Conservation (phyloP, 2,329 filamentous ascomycete species). For the Coleophoma cylindrospora region DNA sequence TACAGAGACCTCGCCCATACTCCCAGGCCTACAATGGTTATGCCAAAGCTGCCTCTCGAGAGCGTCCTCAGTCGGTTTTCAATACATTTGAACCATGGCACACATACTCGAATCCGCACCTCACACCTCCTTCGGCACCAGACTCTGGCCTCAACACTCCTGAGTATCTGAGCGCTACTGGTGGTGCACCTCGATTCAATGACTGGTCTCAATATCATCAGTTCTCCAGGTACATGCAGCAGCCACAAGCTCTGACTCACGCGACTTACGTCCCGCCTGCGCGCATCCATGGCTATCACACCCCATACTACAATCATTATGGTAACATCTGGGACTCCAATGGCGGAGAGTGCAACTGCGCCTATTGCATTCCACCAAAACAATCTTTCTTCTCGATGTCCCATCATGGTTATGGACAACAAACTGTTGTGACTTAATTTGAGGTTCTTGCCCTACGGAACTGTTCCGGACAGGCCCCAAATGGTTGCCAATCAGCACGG, state of each 20-base stretch:
- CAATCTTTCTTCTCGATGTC: constrained; percentile 40
- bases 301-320: constrained; percentile 40
- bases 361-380: constrained; percentile 40
- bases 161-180: constrained; percentile 42
- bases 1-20: constrained; percentile 38
- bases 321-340: constrained; percentile 40
- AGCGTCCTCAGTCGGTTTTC: constrained; percentile 23
- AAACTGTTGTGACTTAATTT: constrained; percentile 36
- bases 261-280: constrained; percentile 31
- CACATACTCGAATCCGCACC: constrained; percentile 27
- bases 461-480: no score
- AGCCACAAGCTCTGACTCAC: constrained; percentile 17
- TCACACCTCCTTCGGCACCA: constrained; percentile 47
- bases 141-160: constrained; percentile 49
- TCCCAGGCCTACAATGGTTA: constrained; percentile 38
- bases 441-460: no score
- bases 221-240: constrained; percentile 33
- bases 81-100: constrained; percentile 26
- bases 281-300: constrained; percentile 40
- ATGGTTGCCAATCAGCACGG: no score
- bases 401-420: constrained; percentile 34
- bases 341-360: constrained; percentile 39
- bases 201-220: constrained; percentile 46
- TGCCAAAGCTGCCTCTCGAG: constrained; percentile 35
- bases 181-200: constrained; percentile 43